Evolutionary conservation across 2,329 filamentous ascomycete genomes (phyloP).

Genomic region (Tolypocladium endophyticum): DNA sequence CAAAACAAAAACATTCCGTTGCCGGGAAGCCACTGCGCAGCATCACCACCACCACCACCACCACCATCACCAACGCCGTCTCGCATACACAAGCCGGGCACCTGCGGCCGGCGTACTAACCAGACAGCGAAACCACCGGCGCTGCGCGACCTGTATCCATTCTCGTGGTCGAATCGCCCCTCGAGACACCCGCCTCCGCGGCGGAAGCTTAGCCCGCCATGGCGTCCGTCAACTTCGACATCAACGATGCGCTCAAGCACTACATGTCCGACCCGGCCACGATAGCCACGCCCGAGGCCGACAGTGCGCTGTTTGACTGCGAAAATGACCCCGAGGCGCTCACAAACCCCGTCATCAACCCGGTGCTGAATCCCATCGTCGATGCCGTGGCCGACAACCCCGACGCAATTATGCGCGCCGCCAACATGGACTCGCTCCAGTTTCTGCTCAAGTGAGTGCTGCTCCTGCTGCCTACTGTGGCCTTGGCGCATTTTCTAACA

Average conservation of each 20-base stretch:
- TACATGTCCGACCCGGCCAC: slow-evolving; percentile 88
- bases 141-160: neutral
- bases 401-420: slow-evolving; percentile 70
- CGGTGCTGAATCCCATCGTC: slow-evolving; percentile 80
- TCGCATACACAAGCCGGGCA: neutral
- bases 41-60: slow-evolving; percentile 1
- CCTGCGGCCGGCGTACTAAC: neutral
- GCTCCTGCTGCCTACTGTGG: slow-evolving; percentile 23
- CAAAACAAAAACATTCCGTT: slow-evolving; percentile 22
- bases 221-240: slow-evolving; percentile 80
- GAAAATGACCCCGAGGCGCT: slow-evolving; percentile 84
- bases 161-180: neutral
- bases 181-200: slow-evolving; percentile 7
- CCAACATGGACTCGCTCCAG: slow-evolving; percentile 84
- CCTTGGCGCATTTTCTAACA: slow-evolving; percentile 36
- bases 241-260: slow-evolving; percentile 91
- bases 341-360: slow-evolving; percentile 69
- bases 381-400: slow-evolving; percentile 88
- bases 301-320: slow-evolving; percentile 74
- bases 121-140: neutral
- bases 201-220: slow-evolving; percentile 31
- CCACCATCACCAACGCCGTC: slow-evolving; percentile 8
- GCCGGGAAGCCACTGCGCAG: slow-evolving; percentile 7
- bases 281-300: slow-evolving; percentile 78
- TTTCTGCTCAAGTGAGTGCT: slow-evolving; percentile 90